Conservation (phyloP, 371 early-diverging fungal genomes). For the Batrachochytrium dendrobatidis region DNA sequence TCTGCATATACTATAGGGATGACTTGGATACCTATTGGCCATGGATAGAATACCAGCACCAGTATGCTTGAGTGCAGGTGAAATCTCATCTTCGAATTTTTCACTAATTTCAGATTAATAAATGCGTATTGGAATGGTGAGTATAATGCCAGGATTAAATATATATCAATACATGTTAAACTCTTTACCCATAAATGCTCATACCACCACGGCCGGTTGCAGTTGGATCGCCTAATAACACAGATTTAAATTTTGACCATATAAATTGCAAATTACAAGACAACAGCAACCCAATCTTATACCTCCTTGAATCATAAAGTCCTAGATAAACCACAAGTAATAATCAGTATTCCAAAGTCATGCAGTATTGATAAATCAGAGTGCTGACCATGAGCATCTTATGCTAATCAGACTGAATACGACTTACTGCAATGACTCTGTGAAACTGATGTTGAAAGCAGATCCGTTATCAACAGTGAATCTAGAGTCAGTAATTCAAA, state of each 20-base stretch:
- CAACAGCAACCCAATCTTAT: no score
- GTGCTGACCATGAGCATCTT: no score
- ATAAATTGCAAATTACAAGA: no score
- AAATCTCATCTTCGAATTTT: slow-evolving; percentile 86
- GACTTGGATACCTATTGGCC: slow-evolving; percentile 81
- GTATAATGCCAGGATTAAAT: no score
- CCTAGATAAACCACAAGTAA: slow-evolving; percentile 5
- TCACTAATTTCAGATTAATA: slow-evolving; percentile 35
- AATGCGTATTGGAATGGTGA: no score
- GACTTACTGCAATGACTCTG: slow-evolving; percentile 26
- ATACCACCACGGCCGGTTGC: slow-evolving; percentile 36
- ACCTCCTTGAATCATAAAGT: slow-evolving; percentile 40
- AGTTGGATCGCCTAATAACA: slow-evolving; percentile 30
- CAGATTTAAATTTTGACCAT: neutral
- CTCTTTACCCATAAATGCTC: slow-evolving; percentile 28
- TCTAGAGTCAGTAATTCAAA: no score
- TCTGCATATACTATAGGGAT: neutral
- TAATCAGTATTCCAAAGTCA: neutral
- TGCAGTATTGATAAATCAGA: no score
- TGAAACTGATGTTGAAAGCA: slow-evolving; percentile 23
- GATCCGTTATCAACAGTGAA: no score
- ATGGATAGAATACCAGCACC: slow-evolving; percentile 80
- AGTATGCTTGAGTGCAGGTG: slow-evolving; percentile 76
- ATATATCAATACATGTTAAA: no score
- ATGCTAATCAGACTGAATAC: slow-evolving; percentile 1